Base-by-base conservation (phyloP, 257 asterid species). In the Solanum rostratum region DNA sequence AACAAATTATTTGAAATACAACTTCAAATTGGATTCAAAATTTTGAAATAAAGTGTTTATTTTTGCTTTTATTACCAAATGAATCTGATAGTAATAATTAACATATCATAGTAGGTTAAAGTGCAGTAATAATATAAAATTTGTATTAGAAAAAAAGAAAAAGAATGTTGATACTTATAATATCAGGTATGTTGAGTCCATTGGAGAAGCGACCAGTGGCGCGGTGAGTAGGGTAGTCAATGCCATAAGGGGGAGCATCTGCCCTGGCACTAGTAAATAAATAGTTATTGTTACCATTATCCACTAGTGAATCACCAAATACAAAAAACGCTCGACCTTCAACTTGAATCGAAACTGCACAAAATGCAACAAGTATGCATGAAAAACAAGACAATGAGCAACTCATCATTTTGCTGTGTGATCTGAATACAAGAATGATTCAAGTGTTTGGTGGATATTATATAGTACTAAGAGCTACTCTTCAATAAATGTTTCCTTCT, bases 291-390 rank as follows among this genome's bases (percentile, higher is more conserved):
- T 33, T 33, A 33, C 39, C 39, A 33, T 4, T 33, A 33, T 33
- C 39, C 6, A 33, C 39, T 33, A 33, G 39, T 33, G 39, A 33
- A 33, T 33, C 39, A 33, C 39, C 39, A 33, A 33, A 33, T 33
- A 33, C 39, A 33, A 33, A 33, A 33, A 33, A 33, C 5, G 39
- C 39, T 33, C 39, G 39, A 33, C 39, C 94, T 46, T 92, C 93
- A n/a, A 82, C 93, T 84, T 19, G 2, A 29, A 15, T 3, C 33
- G 78, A 68, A 3, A 18, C 1, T 2, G 27, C 1, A 68, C 3
- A 68, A 45, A 91, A 33, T 83, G 89, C 70, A 29, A 92, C 5
- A 89, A 33, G 6, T 59, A 85, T 85, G 84, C 85, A 87, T 84
- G 86, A 62, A 46, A 84, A 46, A 29, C 33, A 79, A 60, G 89